These are phyloP conservation scores for Phytophthora pini DNA, from an alignment of 352 stramenopile species.

Conservation along the genomic window DNA sequence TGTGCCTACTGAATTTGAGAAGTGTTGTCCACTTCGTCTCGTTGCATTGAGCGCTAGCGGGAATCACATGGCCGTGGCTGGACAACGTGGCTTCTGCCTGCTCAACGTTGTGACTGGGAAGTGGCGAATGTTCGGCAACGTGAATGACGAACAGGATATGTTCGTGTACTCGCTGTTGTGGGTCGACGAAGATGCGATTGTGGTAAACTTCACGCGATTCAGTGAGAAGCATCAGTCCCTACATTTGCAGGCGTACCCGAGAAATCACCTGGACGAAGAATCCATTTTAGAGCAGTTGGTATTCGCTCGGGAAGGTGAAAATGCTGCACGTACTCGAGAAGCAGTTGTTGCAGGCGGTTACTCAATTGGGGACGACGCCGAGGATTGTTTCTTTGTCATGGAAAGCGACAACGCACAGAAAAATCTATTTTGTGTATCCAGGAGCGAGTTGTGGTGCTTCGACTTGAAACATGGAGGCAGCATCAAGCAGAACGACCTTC, in stretches of 20 bases:
- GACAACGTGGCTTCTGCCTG: constrained; percentile 76
- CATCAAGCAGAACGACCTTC: constrained; percentile 51
- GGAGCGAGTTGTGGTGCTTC: constrained; percentile 67
- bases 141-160: constrained; percentile 85
- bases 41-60: constrained; percentile 60
- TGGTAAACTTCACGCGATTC: constrained; percentile 66
- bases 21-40: constrained; percentile 69
- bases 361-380: constrained; percentile 15
- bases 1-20: constrained; percentile 69
- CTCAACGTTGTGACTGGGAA: constrained; percentile 72
- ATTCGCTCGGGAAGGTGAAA: constrained; percentile 42
- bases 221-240: constrained; percentile 61
- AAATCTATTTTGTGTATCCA: constrained; percentile 68
- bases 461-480: constrained; percentile 45
- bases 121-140: constrained; percentile 87
- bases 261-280: constrained; percentile 79
- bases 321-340: constrained; percentile 22
- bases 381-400: constrained; percentile 62
- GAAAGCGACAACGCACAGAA: constrained; percentile 57
- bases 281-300: constrained; percentile 58
- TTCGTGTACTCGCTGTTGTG: constrained; percentile 69
- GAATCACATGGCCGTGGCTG: constrained; percentile 73
- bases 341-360: constrained; percentile 5
- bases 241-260: constrained; percentile 73
- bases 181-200: constrained; percentile 68